Evolutionary conservation across 2,329 filamentous ascomycete genomes (phyloP), one percentile per base, ranked within the genome.

Genomic region (Mycosphaerella arachidis): DNA sequence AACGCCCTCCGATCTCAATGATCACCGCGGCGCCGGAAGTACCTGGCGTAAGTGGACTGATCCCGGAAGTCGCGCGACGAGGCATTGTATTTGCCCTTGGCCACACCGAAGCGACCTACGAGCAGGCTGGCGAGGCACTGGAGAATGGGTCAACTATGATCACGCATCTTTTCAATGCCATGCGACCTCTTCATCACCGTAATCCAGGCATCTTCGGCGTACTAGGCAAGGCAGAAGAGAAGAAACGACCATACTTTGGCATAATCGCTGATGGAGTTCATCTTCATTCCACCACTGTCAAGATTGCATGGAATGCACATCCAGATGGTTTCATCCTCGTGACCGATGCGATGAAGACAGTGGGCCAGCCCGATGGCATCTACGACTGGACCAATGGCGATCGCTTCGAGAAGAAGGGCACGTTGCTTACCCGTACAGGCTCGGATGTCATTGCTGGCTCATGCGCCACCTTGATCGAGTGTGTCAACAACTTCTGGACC

Each of bases 251-350:
- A 0, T 96, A 84, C 74, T 97, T 93, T 73, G 92, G 92, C 60
- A 84, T 96, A 70, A 96, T 97, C 62, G 86, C 90, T 3, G 92
- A 97, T 71, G 92, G 92, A 20, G 91, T 95, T 63, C 92, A 97
- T 72, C 79, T 96, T 33, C 92, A 96, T 68, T 90, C 91, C 0
- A 92, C 91, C 1, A 90, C 89, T 0, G 86, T 96, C 75, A 92
- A 92, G 74, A 93, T 96, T 61, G 92, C 92, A 1, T 95, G 88
- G 78, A 90, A 90, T 66, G 87, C 91, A 0, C 90, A 96, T 70
- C 91, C 91, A 0, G 83, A 87, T 4, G 92, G 92, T 0, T 87
- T 94, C 69, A 89, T 96, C 61, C 84, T 97, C 6, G 92, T 97
- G 48, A 96, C 92, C 0, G 92, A 97, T 74, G 92, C 92, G 5